These are phyloP conservation scores for Eragrostis tef DNA, from an alignment of 202 grass and related monocot genomes.

Conservation along the genomic window DNA sequence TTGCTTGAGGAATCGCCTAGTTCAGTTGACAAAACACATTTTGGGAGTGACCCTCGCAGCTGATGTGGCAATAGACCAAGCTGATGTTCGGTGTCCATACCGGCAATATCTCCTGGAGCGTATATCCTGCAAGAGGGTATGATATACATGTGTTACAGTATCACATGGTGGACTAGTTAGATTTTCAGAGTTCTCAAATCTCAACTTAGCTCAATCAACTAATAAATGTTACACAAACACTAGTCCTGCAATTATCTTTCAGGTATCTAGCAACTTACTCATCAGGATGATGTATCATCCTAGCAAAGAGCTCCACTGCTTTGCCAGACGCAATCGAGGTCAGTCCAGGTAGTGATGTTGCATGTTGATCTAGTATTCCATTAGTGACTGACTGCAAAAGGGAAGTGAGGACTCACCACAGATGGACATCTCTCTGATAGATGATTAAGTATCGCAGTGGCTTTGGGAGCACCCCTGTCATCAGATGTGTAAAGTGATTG, in stretches of 20 bases:
- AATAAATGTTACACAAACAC: slow-evolving; percentile 25
- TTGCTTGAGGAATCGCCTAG: slow-evolving; percentile 50
- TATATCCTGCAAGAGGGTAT: slow-evolving; percentile 69
- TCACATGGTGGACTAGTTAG: slow-evolving; percentile 5
- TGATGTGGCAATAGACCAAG: slow-evolving; percentile 91
- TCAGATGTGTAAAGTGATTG: slow-evolving; percentile 88
- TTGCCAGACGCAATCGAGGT: slow-evolving; percentile 78
- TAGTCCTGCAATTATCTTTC: slow-evolving; percentile 11
- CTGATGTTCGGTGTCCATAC: slow-evolving; percentile 68
- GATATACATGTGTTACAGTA: slow-evolving; percentile 25
- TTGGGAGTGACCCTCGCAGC: slow-evolving; percentile 68
- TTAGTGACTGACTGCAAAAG: slow-evolving; percentile 60
- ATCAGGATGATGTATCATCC: slow-evolving; percentile 85
- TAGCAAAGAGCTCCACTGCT: slow-evolving; percentile 82
- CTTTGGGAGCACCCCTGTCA: slow-evolving; percentile 68
- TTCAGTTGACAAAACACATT: slow-evolving; percentile 55
- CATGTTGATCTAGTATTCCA: slow-evolving; percentile 61
- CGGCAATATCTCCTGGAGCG: slow-evolving; percentile 84
- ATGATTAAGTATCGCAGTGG: slow-evolving; percentile 64
- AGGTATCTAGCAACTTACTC: slow-evolving; percentile 52
- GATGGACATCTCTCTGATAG: slow-evolving; percentile 69
- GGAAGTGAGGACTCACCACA: slow-evolving; percentile 57
- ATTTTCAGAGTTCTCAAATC: slow-evolving; percentile 13
- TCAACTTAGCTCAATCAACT: slow-evolving; percentile 18
- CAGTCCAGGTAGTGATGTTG: slow-evolving; percentile 72